Base-by-base conservation (phyloP, 2,329 filamentous ascomycete genomes). In the Hymenoscyphus occultus region DNA sequence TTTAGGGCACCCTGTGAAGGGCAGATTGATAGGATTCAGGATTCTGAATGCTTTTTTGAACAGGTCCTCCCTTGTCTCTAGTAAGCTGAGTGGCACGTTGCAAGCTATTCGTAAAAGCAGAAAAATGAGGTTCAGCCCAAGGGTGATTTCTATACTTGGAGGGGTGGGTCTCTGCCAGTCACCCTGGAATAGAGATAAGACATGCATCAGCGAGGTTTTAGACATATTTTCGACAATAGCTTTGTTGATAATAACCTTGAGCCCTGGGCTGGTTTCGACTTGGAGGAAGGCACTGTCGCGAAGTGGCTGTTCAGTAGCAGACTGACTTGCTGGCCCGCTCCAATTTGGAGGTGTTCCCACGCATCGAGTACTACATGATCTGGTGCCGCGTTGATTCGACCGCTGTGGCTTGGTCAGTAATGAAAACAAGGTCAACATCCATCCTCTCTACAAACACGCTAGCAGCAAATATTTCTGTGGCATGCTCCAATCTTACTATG, bases 11-110 rank as follows among this genome's bases (percentile, higher is more conserved):
- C n/a, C n/a, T n/a, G n/a, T n/a, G 42, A 45, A 19, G 42, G 42
- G 16, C 42, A 45, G 14, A 51, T 51, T 51, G 45, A 51, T n/a
- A n/a, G n/a, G n/a, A n/a, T n/a, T n/a, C 19, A 51, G n/a, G 45
- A 51, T 51, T 19, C 22, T 22, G 45, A 22, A n/a, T 62, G 22
- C n/a, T 56, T 62, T 56, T 56, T 56, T 56, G 31, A 14, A 39
- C 16, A 14, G 59, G 40, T 35, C 48, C 31, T 61, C 54, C 60
- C 32, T 56, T 56, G 60, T 56, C 57, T 59, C 32, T 54, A 42
- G 39, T 35, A 13, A 35, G 22, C 60, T 45, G 60, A 35, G 48
- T 62, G 60, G 60, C n/a, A 62, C 60, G 60, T 62, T 48, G 45
- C 60, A 39, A 62, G 42, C 40, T 40, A 51, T 40, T 59, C 59